These are phyloP conservation scores for Boletus sp. DNA, from an alignment of 1,284 basidiomycete species.

Conservation along the genomic window DNA sequence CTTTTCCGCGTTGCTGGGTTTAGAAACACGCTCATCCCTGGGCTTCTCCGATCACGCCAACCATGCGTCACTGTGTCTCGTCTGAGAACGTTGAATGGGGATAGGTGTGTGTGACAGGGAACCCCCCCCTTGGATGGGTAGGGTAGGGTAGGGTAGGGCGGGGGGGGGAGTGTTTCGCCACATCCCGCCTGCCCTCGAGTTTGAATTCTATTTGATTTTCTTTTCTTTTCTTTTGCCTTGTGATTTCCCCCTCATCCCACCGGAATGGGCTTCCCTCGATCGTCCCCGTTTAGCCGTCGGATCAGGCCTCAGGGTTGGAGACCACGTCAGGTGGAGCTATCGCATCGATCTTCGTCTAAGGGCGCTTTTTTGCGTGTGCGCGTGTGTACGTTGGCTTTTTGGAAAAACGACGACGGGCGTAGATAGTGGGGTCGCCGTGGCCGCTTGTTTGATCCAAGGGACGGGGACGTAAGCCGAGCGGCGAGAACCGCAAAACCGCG, in stretches of 20 bases:
- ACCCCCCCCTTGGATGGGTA: constrained; percentile 2
- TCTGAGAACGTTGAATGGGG: constrained; percentile 20
- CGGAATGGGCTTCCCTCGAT: constrained; percentile 16
- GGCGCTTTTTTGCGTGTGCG: no score
- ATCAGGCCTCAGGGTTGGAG: no score
- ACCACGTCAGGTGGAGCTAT: not conserved
- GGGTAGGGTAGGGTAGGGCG: no score
- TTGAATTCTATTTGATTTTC: no score
- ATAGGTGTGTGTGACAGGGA: constrained; percentile 16
- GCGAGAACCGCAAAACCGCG: no score
- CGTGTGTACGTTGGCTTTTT: not conserved
- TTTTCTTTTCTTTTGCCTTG: not conserved
- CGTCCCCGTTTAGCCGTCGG: constrained; percentile 14
- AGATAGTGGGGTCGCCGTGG: no score
- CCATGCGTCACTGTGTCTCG: constrained; percentile 17
- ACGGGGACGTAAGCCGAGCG: no score
- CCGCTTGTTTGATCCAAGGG: no score
- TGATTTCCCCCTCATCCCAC: not conserved
- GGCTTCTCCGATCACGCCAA: constrained; percentile 20
- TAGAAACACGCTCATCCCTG: constrained; percentile 1
- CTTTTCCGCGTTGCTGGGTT: constrained; percentile 17
- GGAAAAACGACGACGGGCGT: not conserved
- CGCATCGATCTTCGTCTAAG: constrained; percentile 8
- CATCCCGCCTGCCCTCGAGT: constrained; percentile 4
- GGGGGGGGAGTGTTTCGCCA: constrained; percentile 7